Conservation (phyloP, 2,329 filamentous ascomycete genomes). For the Camillea tinctor region DNA sequence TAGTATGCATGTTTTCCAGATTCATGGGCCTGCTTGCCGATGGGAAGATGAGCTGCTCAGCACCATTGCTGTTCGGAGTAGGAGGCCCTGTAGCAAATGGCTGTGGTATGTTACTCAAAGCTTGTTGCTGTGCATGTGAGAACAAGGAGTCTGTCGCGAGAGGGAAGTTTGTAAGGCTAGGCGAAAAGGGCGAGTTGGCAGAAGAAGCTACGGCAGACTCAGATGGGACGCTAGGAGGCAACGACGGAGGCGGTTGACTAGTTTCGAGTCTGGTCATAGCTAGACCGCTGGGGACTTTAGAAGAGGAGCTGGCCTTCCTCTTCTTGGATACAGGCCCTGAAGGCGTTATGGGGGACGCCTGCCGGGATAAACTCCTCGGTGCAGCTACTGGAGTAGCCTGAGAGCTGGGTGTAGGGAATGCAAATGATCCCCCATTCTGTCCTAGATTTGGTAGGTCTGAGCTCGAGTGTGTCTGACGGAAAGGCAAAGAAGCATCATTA, state of each 20-base stretch:
- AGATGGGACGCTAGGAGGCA: slow-evolving; percentile 32
- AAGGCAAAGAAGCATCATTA: slow-evolving; percentile 41
- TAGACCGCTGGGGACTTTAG: slow-evolving; percentile 69
- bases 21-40: slow-evolving; percentile 58
- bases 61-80: slow-evolving; percentile 60
- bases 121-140: slow-evolving; percentile 24
- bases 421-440: slow-evolving; percentile 42
- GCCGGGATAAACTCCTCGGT: slow-evolving; percentile 66
- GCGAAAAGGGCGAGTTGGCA: slow-evolving; percentile 54
- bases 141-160: slow-evolving; percentile 36
- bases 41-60: slow-evolving; percentile 56
- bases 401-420: slow-evolving; percentile 35
- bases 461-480: slow-evolving; percentile 58
- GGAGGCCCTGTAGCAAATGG: slow-evolving; percentile 59
- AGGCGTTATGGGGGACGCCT: slow-evolving; percentile 67
- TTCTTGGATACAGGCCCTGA: slow-evolving; percentile 72
- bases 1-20: slow-evolving; percentile 63
- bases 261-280: slow-evolving; percentile 82
- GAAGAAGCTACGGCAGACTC: slow-evolving; percentile 34
- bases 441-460: slow-evolving; percentile 62
- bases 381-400: slow-evolving; percentile 37
- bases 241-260: slow-evolving; percentile 40
- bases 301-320: slow-evolving; percentile 71
- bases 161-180: slow-evolving; percentile 45
- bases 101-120: slow-evolving; percentile 26